A percentile compares a stretch with the other conserved stretches of the same genome.
Evolutionary conservation across 306 rosid species (phyloP).

Genomic region (Gleditsia sinensis): DNA sequence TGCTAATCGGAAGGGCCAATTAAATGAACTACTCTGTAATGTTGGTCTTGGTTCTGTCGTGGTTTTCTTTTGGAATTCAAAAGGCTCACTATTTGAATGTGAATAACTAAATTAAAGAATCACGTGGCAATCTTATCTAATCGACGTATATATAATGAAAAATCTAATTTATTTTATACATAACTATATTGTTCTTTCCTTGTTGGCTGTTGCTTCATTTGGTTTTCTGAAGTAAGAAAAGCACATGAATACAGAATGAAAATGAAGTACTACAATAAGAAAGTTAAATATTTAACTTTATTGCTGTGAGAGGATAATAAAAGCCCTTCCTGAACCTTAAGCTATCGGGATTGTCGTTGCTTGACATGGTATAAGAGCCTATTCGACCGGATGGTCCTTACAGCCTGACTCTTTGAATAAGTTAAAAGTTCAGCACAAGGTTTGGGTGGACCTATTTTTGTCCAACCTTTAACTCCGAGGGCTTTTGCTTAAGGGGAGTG

Average conservation of each 20-base stretch:
- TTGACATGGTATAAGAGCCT: not conserved
- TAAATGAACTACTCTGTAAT: slow-evolving; percentile 7
- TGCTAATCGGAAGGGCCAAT: slow-evolving; percentile 17
- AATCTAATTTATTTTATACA: not conserved
- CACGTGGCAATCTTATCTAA: not conserved
- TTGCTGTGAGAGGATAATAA: not conserved
- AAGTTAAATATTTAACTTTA: not conserved
- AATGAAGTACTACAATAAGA: slow-evolving; percentile 14
- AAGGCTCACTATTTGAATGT: not conserved
- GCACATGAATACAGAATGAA: not conserved
- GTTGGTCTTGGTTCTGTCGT: not conserved
- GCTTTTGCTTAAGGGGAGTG: not conserved
- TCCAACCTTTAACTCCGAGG: not conserved
- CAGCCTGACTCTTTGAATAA: not conserved
- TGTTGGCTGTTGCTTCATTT: slow-evolving; percentile 6
- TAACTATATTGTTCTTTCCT: not conserved
- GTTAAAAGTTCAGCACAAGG: not conserved
- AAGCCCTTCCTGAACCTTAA: not conserved
- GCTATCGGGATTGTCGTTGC: not conserved
- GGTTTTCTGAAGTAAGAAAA: slow-evolving; percentile 6
- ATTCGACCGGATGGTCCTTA: not conserved
- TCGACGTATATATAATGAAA: slow-evolving; percentile 1
- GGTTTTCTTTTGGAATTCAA: slow-evolving; percentile 3
- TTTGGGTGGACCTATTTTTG: not conserved
- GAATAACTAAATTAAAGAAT: slow-evolving; percentile 3